These are phyloP conservation scores for Tricholoma bakamatsutake DNA, from an alignment of 768 basidiomycete species.

Conservation along the genomic window DNA sequence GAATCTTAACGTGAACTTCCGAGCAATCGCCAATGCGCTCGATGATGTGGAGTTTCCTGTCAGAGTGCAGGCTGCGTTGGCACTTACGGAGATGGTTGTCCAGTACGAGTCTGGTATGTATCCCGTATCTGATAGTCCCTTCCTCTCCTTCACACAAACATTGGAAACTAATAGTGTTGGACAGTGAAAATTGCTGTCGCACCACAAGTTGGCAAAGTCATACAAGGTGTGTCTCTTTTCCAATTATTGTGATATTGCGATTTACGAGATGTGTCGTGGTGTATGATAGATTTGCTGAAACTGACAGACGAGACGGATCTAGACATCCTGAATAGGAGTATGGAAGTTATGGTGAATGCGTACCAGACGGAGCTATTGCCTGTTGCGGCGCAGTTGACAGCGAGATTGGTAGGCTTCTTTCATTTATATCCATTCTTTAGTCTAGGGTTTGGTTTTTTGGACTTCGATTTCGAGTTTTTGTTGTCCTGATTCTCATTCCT, in stretches of 20 bases:
- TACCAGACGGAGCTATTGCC: constrained; percentile 83
- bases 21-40: constrained; percentile 57
- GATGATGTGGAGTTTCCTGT: constrained; percentile 81
- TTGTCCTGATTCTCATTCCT: too few relatives aligned
- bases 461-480: background rate
- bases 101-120: constrained; percentile 55
- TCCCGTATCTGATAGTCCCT: background rate
- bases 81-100: constrained; percentile 71
- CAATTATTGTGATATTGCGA: background rate
- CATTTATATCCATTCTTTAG: background rate
- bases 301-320: constrained; percentile 89
- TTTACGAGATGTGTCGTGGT: background rate
- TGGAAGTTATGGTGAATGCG: constrained; percentile 82
- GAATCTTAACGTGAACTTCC: constrained; percentile 61
- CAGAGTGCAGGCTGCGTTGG: constrained; percentile 75
- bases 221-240: constrained; percentile 54
- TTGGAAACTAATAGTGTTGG: constrained; percentile 3
- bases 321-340: constrained; percentile 74
- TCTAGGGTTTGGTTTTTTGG: background rate
- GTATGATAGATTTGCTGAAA: constrained; percentile 65
- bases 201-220: constrained; percentile 79
- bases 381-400: constrained; percentile 75
- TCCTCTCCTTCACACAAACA: too few relatives aligned
- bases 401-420: constrained; percentile 55
- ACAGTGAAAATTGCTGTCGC: constrained; percentile 64